A percentile compares a stretch with the other conserved stretches of the same genome.
phyloP scores from a whole-genome alignment of 2,329 filamentous ascomycete species.

The Colletotrichum trifolii region DNA sequence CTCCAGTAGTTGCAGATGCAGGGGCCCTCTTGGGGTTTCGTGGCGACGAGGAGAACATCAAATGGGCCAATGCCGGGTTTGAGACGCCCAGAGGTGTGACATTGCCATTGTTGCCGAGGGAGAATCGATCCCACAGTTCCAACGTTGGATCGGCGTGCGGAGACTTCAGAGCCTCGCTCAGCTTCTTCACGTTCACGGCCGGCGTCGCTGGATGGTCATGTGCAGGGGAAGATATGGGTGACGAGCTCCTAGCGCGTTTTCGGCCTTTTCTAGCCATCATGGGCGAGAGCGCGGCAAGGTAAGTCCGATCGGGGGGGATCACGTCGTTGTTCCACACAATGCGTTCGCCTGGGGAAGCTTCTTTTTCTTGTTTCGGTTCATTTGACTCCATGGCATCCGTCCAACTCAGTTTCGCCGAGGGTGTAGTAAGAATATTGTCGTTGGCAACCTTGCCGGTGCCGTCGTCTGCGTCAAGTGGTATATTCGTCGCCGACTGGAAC shows the following conservation, averaged over 20 bases:
- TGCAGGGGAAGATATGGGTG: conserved; percentile 75
- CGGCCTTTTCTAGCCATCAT: conserved; percentile 62
- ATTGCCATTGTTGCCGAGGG: conserved; percentile 59
- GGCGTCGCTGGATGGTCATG: conserved; percentile 55
- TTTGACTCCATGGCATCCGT: conserved; percentile 66
- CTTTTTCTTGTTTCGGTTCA: conserved; percentile 56
- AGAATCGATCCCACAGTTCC: conserved; percentile 82
- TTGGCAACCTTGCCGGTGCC: conserved; percentile 32
- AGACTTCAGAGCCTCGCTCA: conserved; percentile 70
- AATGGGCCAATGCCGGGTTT: conserved; percentile 70
- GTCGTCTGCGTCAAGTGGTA: conserved; percentile 39
- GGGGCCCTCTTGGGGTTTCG: conserved; percentile 61
- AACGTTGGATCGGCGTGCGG: conserved; percentile 78
- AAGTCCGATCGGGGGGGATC: conserved; percentile 55
- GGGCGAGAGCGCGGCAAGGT: conserved; percentile 56
- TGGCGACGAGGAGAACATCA: conserved; percentile 78
- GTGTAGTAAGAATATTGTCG: conserved; percentile 36
- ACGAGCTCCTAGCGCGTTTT: conserved; percentile 80
- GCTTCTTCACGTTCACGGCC: conserved; percentile 67
- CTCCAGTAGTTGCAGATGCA: conserved; percentile 49
- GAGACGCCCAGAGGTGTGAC: conserved; percentile 56
- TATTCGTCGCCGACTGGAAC: conserved; percentile 55
- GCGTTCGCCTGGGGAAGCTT: conserved; percentile 69
- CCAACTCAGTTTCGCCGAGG: conserved; percentile 57
- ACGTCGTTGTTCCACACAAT: conserved; percentile 69